Evolutionary conservation across 805 yeast species (phyloP).

Genomic region (Kodamaea restingae): DNA sequence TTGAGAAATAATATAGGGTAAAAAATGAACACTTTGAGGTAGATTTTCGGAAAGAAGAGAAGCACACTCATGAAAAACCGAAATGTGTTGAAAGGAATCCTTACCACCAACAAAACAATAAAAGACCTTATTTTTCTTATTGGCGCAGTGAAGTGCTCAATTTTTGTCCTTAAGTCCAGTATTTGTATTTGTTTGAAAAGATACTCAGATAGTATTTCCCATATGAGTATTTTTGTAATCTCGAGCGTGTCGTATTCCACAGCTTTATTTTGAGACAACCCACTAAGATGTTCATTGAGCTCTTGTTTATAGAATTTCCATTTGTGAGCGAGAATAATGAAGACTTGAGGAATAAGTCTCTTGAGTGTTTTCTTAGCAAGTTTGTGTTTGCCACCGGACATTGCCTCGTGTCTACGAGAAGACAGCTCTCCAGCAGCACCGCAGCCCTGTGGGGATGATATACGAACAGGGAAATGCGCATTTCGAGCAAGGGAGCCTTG

Average conservation of each 20-base stretch:
- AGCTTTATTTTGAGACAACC: not conserved
- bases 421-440: too few species aligned
- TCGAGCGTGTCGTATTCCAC: conserved; percentile 1
- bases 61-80: conserved; percentile 13
- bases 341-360: not conserved
- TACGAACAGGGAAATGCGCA: not conserved
- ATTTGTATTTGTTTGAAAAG: conserved; percentile 7
- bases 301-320: not conserved
- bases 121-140: conserved; percentile 8
- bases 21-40: conserved; percentile 14
- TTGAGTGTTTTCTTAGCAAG: not conserved
- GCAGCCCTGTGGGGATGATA: too few species aligned
- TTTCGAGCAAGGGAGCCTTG: not conserved
- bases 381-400: too few species aligned
- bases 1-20: conserved; percentile 6
- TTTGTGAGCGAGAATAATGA: not conserved
- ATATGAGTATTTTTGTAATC: conserved; percentile 10
- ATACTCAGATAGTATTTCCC: conserved; percentile 15
- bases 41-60: conserved; percentile 20
- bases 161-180: not conserved
- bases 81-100: conserved; percentile 17
- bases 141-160: conserved; percentile 11
- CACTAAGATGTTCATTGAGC: not conserved
- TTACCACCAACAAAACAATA: conserved; percentile 9
- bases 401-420: too few species aligned